These are phyloP conservation scores for Massariosphaeria phaeospora DNA, from an alignment of 495 filamentous ascomycete genomes.

Conservation along the genomic window DNA sequence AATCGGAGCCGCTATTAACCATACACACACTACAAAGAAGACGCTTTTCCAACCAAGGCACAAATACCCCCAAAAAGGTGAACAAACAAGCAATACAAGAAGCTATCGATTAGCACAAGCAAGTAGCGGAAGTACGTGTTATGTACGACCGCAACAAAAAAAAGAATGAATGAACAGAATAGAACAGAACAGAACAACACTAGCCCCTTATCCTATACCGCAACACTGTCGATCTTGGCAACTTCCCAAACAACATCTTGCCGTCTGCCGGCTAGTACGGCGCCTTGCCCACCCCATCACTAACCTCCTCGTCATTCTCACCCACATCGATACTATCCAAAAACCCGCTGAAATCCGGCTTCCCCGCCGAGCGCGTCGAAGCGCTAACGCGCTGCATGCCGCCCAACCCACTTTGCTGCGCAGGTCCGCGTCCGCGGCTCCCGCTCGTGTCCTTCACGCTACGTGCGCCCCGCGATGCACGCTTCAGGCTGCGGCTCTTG, in stretches of 20 bases:
- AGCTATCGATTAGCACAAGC: no score
- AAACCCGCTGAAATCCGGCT: constrained; percentile 31
- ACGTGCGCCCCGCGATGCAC: neutral
- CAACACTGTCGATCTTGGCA: no score
- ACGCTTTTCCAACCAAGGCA: no score
- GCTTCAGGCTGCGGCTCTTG: constrained; percentile 25
- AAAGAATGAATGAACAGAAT: no score
- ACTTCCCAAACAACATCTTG: neutral
- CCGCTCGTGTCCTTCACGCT: constrained; percentile 13
- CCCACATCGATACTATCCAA: constrained; percentile 30
- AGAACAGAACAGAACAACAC: no score
- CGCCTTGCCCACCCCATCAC: constrained; percentile 8
- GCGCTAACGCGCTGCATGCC: neutral
- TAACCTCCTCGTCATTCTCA: constrained; percentile 15
- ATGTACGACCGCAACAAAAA: no score
- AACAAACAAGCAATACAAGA: no score
- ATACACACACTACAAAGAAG: no score
- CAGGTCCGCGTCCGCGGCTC: neutral
- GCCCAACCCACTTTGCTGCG: constrained; percentile 1
- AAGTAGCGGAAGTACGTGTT: no score
- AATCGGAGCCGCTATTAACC: no score
- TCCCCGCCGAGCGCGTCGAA: neutral
- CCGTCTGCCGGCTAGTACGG: constrained; percentile 11
- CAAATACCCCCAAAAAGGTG: no score
- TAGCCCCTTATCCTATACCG: no score